Evolutionary conservation across 495 filamentous ascomycete genomes (phyloP).

Genomic region (Evernia prunastri): DNA sequence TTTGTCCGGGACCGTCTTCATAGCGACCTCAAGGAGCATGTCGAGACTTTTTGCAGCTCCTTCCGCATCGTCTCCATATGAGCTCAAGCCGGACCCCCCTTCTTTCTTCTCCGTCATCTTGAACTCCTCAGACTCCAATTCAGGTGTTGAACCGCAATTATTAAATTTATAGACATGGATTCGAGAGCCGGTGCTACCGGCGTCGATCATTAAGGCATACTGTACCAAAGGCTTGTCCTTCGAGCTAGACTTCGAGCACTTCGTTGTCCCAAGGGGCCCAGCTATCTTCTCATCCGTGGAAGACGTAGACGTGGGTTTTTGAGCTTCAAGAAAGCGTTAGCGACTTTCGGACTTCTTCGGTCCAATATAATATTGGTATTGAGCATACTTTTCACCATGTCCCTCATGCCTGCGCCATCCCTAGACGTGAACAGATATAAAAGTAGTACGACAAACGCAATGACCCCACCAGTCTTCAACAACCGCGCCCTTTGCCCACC

Average conservation of each 20-base stretch:
- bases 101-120: conserved; percentile 75
- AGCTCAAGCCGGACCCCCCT: conserved; percentile 77
- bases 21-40: conserved; percentile 73
- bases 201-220: conserved; percentile 98
- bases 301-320: conserved; percentile 6
- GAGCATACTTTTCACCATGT: conserved; percentile 28
- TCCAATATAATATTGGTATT: too few relatives aligned
- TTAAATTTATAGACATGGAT: conserved; percentile 99
- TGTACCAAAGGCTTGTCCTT: conserved; percentile 88
- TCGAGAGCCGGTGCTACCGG: conserved; percentile 92
- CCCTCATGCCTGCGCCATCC: conserved; percentile 32
- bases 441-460: conserved; percentile 65
- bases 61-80: conserved; percentile 75
- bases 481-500: conserved; percentile 70
- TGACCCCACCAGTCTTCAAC: conserved; percentile 73
- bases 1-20: conserved; percentile 76
- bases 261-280: conserved; percentile 41
- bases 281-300: conserved; percentile 16
- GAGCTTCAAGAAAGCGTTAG: neutral
- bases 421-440: conserved; percentile 68
- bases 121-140: conserved; percentile 87
- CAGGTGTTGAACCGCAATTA: conserved; percentile 93
- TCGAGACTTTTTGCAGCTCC: conserved; percentile 88
- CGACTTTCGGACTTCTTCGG: neutral
- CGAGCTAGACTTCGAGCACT: conserved; percentile 75